These are phyloP conservation scores for Rugonectria rugulosa DNA, from an alignment of 2,329 filamentous ascomycete species.

Conservation along the genomic window DNA sequence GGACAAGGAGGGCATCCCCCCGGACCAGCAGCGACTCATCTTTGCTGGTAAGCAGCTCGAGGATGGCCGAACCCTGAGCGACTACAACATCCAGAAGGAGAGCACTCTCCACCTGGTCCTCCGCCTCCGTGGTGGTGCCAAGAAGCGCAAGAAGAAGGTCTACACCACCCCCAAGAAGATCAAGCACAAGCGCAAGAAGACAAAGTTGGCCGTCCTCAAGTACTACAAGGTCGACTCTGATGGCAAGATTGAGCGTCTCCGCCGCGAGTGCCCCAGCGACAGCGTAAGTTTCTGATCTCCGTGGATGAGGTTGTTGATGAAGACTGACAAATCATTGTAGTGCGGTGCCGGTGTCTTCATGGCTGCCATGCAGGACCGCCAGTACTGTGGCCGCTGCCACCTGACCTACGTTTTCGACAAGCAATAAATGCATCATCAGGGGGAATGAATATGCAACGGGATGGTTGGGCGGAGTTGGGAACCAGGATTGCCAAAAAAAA, in stretches of 20 bases:
- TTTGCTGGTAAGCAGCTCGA: conserved; percentile 99
- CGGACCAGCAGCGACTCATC: conserved; percentile 99
- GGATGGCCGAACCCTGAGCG: conserved; percentile 97
- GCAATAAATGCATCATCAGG: conserved; percentile 55
- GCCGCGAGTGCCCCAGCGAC: conserved; percentile 94
- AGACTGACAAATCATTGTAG: conserved; percentile 59
- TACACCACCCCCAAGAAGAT: conserved; percentile 99
- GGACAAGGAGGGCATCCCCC: conserved; percentile 99
- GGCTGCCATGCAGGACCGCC: conserved; percentile 99
- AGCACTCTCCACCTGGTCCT: conserved; percentile 97
- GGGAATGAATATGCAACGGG: conserved; percentile 41
- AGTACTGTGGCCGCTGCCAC: conserved; percentile 87
- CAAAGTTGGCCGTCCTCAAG: conserved; percentile 99
- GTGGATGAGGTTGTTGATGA: not conserved
- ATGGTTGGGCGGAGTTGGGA: conserved; percentile 42
- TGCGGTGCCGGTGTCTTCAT: conserved; percentile 99
- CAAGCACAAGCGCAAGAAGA: conserved; percentile 99
- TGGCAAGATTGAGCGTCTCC: conserved; percentile 99
- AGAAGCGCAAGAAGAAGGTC: conserved; percentile 99
- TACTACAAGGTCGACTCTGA: conserved; percentile 99
- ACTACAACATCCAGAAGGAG: conserved; percentile 99
- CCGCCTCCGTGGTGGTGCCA: conserved; percentile 96
- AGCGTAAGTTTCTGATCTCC: conserved; percentile 67
- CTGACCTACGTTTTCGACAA: conserved; percentile 78
- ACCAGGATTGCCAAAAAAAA: conserved; percentile 43